These are phyloP conservation scores for Acidomyces sp. DNA, from an alignment of 495 filamentous ascomycete genomes.

Conservation along the genomic window DNA sequence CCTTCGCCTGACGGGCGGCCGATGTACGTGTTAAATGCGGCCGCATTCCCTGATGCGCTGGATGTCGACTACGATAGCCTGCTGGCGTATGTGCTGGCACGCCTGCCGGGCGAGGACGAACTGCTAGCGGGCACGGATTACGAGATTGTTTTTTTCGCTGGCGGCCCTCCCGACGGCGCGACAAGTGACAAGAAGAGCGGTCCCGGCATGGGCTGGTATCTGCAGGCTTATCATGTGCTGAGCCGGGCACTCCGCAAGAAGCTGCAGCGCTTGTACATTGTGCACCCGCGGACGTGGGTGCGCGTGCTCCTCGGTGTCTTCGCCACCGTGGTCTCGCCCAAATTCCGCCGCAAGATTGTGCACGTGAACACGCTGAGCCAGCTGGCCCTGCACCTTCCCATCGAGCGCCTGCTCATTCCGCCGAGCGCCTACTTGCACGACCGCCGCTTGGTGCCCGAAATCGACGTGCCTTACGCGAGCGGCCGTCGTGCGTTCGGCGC, in stretches of 20 bases:
- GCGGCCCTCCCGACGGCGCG: conserved; percentile 32
- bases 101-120: conserved; percentile 42
- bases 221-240: conserved; percentile 44
- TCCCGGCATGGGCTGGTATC: conserved; percentile 45
- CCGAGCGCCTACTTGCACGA: conserved; percentile 41
- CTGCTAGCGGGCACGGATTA: conserved; percentile 38
- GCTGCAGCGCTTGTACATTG: conserved; percentile 41
- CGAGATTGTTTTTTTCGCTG: conserved; percentile 44
- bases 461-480: conserved; percentile 37
- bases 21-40: conserved; percentile 41
- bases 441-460: conserved; percentile 34
- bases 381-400: conserved; percentile 36
- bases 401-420: conserved; percentile 39
- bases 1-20: conserved; percentile 34
- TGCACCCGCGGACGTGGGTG: conserved; percentile 45
- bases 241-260: conserved; percentile 40
- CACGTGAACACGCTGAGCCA: conserved; percentile 38
- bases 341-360: conserved; percentile 44
- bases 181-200: conserved; percentile 30
- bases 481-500: conserved; percentile 34
- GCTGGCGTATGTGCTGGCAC: conserved; percentile 43
- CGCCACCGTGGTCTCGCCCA: conserved; percentile 42
- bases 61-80: conserved; percentile 40
- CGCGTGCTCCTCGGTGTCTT: conserved; percentile 44
- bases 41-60: conserved; percentile 40